Evolutionary conservation across 1,284 basidiomycete genomes (phyloP), one percentile per base, ranked within the genome.

Genomic region (Xerocomus cyaneibrunnescens): DNA sequence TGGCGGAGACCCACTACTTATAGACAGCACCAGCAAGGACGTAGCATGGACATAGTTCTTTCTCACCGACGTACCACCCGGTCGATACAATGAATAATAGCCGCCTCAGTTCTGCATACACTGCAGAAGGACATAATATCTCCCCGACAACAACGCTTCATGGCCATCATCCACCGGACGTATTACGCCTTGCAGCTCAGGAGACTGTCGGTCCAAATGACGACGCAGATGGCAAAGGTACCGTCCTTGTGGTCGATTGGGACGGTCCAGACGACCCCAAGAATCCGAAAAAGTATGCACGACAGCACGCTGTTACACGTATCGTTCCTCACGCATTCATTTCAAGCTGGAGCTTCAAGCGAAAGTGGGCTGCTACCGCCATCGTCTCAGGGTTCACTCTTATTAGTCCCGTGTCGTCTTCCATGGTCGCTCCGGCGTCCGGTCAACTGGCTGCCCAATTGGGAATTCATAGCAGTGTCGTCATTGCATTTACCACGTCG

Each of bases 351-450:
- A 67, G 69, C 2, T 69, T 66, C 53, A 65, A 61, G 48, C 69
- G 68, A 48, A 81, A 80, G 65, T 77, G 80, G 75, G 71, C 70
- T 9, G 76, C 78, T 1, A 79, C 77, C 0, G 51, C 61, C 9
- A 72, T 80, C 41, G 70, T 82, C 0, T 79, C 77, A 13, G 70
- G 71, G 0, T 78, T 76, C 56, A 77, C 76, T 0, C 81, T 81
- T 58, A 78, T 81, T 34, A 72, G 67, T 16, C 76, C 80, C 1
- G 73, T 79, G 7, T 73, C 80, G 1, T 79, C 78, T 21, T 74
- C 80, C 27, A 87, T 89, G 80, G 76, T 88, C 28, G 84, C 90
- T 0, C 86, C 88, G 0, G 85, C 87, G 0, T 74, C 77, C 1
- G 59, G 59, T 0, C 75, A 80, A 42, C 58, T 90, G 7, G 80